phyloP scores from a whole-genome alignment of 257 asterid species.

The Pogostemon cablin region DNA sequence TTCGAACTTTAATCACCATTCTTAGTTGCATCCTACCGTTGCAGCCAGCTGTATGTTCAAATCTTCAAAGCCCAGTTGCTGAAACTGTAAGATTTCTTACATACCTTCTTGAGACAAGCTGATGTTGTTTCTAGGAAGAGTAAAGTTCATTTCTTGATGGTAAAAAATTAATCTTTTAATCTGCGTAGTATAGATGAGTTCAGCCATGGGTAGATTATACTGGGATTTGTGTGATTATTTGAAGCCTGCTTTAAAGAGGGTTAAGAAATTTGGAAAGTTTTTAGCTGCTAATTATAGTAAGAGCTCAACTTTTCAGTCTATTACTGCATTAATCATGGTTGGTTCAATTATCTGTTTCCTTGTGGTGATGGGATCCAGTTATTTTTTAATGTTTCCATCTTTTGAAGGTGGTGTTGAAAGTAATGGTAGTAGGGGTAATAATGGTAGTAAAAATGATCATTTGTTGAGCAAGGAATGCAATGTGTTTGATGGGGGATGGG shows the following conservation, averaged over 20 bases:
- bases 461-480: constrained; percentile 50
- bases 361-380: constrained; percentile 67
- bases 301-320: constrained; percentile 59
- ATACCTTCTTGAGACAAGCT: constrained; percentile 28
- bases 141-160: constrained; percentile 41
- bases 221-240: constrained; percentile 41
- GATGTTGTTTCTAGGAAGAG: constrained; percentile 13
- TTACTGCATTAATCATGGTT: constrained; percentile 57
- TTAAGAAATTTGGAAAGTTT: constrained; percentile 49
- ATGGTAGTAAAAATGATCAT: constrained; percentile 29
- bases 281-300: constrained; percentile 46
- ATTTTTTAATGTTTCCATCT: constrained; percentile 53
- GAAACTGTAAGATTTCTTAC: constrained; percentile 43
- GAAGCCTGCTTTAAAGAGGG: constrained; percentile 43
- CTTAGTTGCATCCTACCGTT: constrained; percentile 25
- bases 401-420: constrained; percentile 41
- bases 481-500: constrained; percentile 86
- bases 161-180: constrained; percentile 29
- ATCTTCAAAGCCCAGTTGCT: constrained; percentile 37
- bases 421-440: constrained; percentile 30
- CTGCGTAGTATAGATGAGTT: constrained; percentile 34
- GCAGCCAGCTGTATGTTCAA: constrained; percentile 21
- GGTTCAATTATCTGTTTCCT: constrained; percentile 65
- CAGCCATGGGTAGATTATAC: constrained; percentile 23
- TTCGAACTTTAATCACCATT: constrained; percentile 29